A percentile compares a stretch with the other conserved stretches of the same genome.
Conservation (phyloP, 805 yeast species). For the Candida ovalis region DNA sequence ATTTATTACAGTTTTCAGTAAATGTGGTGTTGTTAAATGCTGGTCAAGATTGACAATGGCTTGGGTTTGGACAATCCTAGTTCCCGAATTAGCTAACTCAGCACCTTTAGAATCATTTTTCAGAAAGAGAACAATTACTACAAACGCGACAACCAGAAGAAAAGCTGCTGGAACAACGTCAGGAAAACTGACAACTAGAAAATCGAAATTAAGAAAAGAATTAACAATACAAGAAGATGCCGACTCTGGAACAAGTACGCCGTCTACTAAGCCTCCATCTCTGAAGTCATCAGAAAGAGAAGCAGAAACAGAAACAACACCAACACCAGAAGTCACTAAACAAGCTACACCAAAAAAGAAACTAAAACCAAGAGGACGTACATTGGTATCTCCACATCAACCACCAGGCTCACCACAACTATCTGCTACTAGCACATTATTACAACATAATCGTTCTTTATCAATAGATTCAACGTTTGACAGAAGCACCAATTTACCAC, state of each 20-base stretch:
- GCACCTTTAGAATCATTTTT: constrained; percentile 56
- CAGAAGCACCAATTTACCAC: constrained; percentile 24
- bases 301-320: neutral
- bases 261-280: neutral
- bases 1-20: constrained; percentile 51
- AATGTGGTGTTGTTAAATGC: constrained; percentile 51
- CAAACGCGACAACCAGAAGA: constrained; percentile 33
- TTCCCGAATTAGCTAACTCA: constrained; percentile 34
- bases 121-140: constrained; percentile 44
- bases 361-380: constrained; percentile 12
- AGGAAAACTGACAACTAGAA: constrained; percentile 17
- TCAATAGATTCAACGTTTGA: constrained; percentile 33
- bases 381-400: constrained; percentile 2
- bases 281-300: neutral
- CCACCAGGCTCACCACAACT: neutral
- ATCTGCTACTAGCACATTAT: neutral
- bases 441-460: constrained; percentile 17
- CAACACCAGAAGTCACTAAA: too few species aligned
- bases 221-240: constrained; percentile 4
- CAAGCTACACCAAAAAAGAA: constrained; percentile 1
- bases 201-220: constrained; percentile 12
- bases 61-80: constrained; percentile 52
- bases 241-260: neutral
- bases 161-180: constrained; percentile 15
- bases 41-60: constrained; percentile 53